Evolutionary conservation across 768 basidiomycete species (phyloP).

Genomic region (Nevesoporus exiguus): DNA sequence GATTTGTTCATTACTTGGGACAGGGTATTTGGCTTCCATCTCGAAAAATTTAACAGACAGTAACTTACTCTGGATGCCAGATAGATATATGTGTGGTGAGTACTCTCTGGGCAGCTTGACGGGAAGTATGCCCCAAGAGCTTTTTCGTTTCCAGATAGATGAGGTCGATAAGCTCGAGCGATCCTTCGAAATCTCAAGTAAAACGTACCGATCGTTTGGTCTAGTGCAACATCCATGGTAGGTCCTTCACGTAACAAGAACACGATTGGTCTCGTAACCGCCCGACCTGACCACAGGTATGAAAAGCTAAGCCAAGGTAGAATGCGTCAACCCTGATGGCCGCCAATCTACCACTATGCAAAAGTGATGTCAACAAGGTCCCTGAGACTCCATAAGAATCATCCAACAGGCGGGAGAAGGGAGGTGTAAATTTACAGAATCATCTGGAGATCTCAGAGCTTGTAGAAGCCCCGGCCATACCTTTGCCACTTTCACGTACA

Average conservation of each 20-base stretch:
- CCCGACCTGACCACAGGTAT: slow-evolving; percentile 7
- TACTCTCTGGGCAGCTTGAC: slow-evolving; percentile 14
- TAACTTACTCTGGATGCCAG: slow-evolving; percentile 17
- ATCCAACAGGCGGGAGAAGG: slow-evolving; percentile 28
- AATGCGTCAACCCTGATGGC: slow-evolving; percentile 20
- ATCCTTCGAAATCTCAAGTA: slow-evolving; percentile 17
- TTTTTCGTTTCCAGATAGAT: slow-evolving; percentile 20
- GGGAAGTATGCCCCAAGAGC: slow-evolving; percentile 12
- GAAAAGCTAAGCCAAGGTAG: slow-evolving; percentile 22
- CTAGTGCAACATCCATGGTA: slow-evolving; percentile 11
- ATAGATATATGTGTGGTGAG: slow-evolving; percentile 26
- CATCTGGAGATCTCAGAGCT: slow-evolving; percentile 20
- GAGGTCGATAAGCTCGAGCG: slow-evolving; percentile 23
- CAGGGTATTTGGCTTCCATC: slow-evolving; percentile 33
- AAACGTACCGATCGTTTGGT: slow-evolving; percentile 10
- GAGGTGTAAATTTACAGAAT: slow-evolving; percentile 10
- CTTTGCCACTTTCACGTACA: slow-evolving; percentile 16
- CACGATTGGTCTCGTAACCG: slow-evolving; percentile 11
- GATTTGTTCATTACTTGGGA: slow-evolving; percentile 42
- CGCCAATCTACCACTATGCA: slow-evolving; percentile 17
- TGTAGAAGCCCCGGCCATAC: slow-evolving; percentile 8
- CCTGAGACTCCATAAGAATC: slow-evolving; percentile 19
- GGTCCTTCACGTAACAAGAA: slow-evolving; percentile 20
- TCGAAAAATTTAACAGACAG: slow-evolving; percentile 12
- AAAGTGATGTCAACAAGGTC: slow-evolving; percentile 21